Base-by-base conservation (phyloP, 148 eudicot genomes). In the Persicaria tinctoria region DNA sequence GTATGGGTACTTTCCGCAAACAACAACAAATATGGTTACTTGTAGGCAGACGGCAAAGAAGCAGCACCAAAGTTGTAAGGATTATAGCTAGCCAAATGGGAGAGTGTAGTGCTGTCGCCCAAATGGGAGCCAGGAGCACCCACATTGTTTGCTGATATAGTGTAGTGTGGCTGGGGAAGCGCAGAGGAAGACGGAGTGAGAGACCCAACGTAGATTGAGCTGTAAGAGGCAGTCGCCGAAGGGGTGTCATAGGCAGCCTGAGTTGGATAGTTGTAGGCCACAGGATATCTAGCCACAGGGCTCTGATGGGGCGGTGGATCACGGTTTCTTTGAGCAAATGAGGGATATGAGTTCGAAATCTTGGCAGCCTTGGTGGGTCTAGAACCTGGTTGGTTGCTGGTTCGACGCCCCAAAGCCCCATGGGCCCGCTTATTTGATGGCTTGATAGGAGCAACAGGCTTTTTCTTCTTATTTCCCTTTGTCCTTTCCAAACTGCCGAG, bases 401-500 rank as follows among this genome's bases (percentile, higher is more conserved):
- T 53, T 27, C 78, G 55, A 51, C 48, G 44, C 11, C 81, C 72
- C n/a, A 82, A 77, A 18, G 83, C 60, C 3, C 72, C 75, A 41
- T 66, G 78, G 46, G 70, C 73, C 55, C 91, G 83, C 77, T 86
- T 88, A 76, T 78, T 83, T 1, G 83, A 78, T 64, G 85, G 84
- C 76, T 82, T 84, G 79, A 78, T 75, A n/a, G 72, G 75, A 51
- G 80, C 79, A 27, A 75, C 47, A 51, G 85, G 18, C 63, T 55
- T 64, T 75, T 78, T 85, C 76, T 77, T 86, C 86, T 84, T 88
- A 27, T 84, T 84, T 27, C 82, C 76, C 79, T 79, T 84, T 38
- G 82, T 82, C 79, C 74, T 88, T 79, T 88, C 89, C 72, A 86
- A 71, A 44, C 68, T 62, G 48, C 75, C 54, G 12, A 88, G 81